Evolutionary conservation across 2,329 filamentous ascomycete genomes (phyloP).

Genomic region (Ascochyta clinopodiicola): DNA sequence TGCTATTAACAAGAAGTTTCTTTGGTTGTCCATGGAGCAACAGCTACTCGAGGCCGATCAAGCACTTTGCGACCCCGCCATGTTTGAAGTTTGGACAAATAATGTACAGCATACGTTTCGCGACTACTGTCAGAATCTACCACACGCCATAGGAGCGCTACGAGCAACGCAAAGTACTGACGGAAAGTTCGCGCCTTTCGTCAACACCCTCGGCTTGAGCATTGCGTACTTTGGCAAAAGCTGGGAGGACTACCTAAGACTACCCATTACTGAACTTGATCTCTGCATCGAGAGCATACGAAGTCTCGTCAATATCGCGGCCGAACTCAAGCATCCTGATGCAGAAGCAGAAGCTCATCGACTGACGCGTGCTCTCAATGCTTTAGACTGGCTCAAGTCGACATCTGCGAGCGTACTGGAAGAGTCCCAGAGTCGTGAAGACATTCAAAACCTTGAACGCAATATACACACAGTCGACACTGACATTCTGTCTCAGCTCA

Average conservation of each 20-base stretch:
- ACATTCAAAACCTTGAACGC: conserved; percentile 32
- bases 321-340: neutral
- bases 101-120: conserved; percentile 29
- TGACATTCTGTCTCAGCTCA: conserved; percentile 22
- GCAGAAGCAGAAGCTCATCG: conserved; percentile 14
- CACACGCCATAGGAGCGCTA: conserved; percentile 34
- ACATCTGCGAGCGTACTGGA: conserved; percentile 20
- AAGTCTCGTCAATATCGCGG: conserved; percentile 18
- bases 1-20: conserved; percentile 24
- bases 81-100: conserved; percentile 33
- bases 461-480: conserved; percentile 30
- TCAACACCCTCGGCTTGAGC: conserved; percentile 36
- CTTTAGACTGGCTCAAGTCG: conserved; percentile 21
- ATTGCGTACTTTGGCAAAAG: conserved; percentile 31
- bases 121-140: conserved; percentile 34
- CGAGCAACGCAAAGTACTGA: conserved; percentile 29
- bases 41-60: conserved; percentile 18
- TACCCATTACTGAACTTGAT: conserved; percentile 35
- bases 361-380: conserved; percentile 23
- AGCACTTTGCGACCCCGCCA: conserved; percentile 26
- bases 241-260: conserved; percentile 38
- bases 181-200: conserved; percentile 32
- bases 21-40: conserved; percentile 29
- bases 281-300: conserved; percentile 26
- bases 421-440: conserved; percentile 28